Evolutionary conservation across 352 stramenopile genomes (phyloP), one percentile per base, ranked within the genome.

Genomic region (Phytophthora foliorum): DNA sequence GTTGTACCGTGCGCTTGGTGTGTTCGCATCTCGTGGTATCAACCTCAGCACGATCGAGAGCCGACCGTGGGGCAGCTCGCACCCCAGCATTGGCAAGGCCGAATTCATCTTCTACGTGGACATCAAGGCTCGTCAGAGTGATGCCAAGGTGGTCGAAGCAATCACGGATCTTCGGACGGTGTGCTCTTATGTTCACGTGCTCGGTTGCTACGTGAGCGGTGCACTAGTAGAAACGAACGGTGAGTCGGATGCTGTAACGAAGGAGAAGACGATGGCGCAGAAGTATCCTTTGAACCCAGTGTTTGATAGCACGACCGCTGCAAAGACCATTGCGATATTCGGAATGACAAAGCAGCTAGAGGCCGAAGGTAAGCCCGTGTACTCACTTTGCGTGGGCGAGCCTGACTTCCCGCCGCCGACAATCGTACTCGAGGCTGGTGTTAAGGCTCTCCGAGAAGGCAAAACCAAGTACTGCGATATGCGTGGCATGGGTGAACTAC

Each of bases 381-480:
- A 81, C 63, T 94, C 92, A 13, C 79, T 99, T 7, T 99, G 95
- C 66, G 96, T 99, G 0, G 97, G 97, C 45, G 97, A 99, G 67
- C 97, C 97, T 5, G 95, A 99, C 78, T 99, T 99, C 77, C 57
- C 83, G 8, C 96, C 96, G 1, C 94, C 95, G 7, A 42, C 78
- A 32, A 83, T 81, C 22, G 92, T 99, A 3, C 75, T 99, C 16
- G 77, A 97, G n/a, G 97, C 97, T 31, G 93, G 97, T 10, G 71
- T 75, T 11, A 56, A 69, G 21, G 90, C 85, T 8, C 74, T 94
- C 8, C 61, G 78, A 17, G 39, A 86, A 27, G 93, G 96, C 52
- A 82, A 97, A 8, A 98, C 97, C 31, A 88, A 91, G 53, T 99
- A 99, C 85, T 98, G 94, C 17, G 94, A 97, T 50, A 94, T 99